Evolutionary conservation across 2,329 filamentous ascomycete genomes (phyloP), one percentile per base, ranked within the genome.

Genomic region (Fusarium sp.): DNA sequence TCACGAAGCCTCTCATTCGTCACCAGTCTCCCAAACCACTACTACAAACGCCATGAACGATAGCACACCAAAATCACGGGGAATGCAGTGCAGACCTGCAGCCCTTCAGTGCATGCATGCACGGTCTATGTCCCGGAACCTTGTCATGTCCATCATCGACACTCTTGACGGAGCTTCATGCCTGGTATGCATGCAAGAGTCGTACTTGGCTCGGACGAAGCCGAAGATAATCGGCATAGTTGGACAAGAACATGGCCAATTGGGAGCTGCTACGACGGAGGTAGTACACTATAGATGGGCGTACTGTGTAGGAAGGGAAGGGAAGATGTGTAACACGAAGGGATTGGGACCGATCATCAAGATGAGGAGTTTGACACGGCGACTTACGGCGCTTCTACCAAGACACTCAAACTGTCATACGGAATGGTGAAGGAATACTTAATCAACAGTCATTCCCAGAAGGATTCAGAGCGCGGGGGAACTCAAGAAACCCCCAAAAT

Each of bases 31-130:
- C 43, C 54, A 69, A 69, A 32, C 44, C 54, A 64, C 22, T 32
- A 45, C 55, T 15, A 46, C 20, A 41, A 49, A 38, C 38, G 32
- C 27, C 16, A 46, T 68, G 67, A 71, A 70, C 67, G 63, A 54
- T 24, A n/a, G 10, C 51, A 24, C 67, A 60, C 67, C 44, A 52
- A 58, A 71, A 49, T 34, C 24, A 65, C 12, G n/a, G 43, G 49
- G 46, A 58, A 68, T 61, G 67, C 67, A 60, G 67, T 71, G 67
- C 47, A 71, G 41, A 64, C 22, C 41, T 65, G 46, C 46, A 56
- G 32, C 41, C 51, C 38, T 51, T 46, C 30, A 18, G 55, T 65
- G 62, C 51, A 49, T 64, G 62, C 59, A 32, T 53, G 38, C 11
- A 44, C 34, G 52, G 18, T 8, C 18, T 24, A 24, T 38, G 34